Base-by-base conservation (phyloP, 805 yeast species). In the Cyberlindnera xishuangbannaensis region DNA sequence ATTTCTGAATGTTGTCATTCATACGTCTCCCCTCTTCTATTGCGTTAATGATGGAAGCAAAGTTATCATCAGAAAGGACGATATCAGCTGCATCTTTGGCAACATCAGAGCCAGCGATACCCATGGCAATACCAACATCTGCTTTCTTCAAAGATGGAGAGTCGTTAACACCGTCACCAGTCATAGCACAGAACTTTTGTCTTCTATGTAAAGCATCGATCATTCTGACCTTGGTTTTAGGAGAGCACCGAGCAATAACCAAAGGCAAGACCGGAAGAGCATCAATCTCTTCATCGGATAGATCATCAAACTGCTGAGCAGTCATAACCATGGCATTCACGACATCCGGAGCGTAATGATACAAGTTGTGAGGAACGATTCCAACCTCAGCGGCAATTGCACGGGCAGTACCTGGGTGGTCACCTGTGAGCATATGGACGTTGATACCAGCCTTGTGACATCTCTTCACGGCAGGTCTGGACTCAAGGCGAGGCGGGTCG, bases 71-170 rank as follows among this genome's bases (percentile, higher is more conserved):
- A 15, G 81, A 69, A 31, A 82, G 65, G 13, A 82, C 83, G 55
- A 82, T 79, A 55, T 82, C 90, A 28, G 83, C 69, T 6, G 87
- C 86, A 54, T 81, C 85, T 55, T 82, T 82, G n/a, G 90, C 90
- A 25, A 82, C 90, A 61, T 82, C 90, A 10, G 84, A 76, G 5
- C 90, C 90, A 40, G 79, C 73, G 61, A 75, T 64, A 29, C 90
- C 90, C 90, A 82, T 82, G 9, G 90, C 86, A 55, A 82, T 80
- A 44, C 90, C 90, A 36, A 82, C 84, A 56, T 82, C 87, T 4
- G 90, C 81, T 43, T 66, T 75, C 54, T 81, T 81, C 58, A 82
- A 63, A 22, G 83, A 73, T 17, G 90, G 90, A 2, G 87, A 79
- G 53, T 82, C 90, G 54, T 82, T 82, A 28, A 82, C 88, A 43